A percentile compares a stretch with the other conserved stretches of the same genome.
These are phyloP conservation scores for Chrysosporium keratinophilum DNA, from an alignment of 2,329 filamentous ascomycete genomes.

Conservation along the genomic window DNA sequence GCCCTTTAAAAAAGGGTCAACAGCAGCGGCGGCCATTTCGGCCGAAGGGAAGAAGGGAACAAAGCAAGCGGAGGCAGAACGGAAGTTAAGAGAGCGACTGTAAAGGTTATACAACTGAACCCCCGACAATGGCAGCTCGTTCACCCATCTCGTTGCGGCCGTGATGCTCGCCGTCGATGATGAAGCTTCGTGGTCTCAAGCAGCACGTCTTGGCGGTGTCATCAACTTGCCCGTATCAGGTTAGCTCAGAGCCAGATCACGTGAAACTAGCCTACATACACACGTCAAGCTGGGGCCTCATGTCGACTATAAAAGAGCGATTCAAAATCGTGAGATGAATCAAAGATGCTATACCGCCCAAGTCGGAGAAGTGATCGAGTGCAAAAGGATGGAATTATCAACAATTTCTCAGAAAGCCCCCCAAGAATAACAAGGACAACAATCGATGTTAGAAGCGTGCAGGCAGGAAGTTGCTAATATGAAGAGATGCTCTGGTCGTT, in stretches of 20 bases:
- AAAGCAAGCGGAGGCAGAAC: conserved; percentile 20
- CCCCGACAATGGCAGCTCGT: background rate
- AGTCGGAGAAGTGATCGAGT: no score
- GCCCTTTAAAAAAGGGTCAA: conserved; percentile 60
- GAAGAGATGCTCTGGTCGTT: no score
- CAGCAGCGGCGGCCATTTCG: conserved; percentile 24
- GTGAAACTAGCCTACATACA: no score
- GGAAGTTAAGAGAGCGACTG: conserved; percentile 17
- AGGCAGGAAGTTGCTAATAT: no score
- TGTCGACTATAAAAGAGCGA: no score
- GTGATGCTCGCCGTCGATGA: background rate
- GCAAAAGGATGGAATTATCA: no score
- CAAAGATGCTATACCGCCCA: no score
- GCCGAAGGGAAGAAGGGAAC: conserved; percentile 21
- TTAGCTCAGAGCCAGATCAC: background rate
- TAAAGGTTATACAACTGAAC: background rate
- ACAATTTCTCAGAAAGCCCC: no score
- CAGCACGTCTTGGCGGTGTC: conserved; percentile 3
- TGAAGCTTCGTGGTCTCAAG: conserved; percentile 12
- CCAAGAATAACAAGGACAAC: no score
- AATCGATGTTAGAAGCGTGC: no score
- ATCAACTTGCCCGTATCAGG: background rate
- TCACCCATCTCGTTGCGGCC: background rate
- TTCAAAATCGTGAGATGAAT: no score
- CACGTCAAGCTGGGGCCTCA: no score